A percentile compares a stretch with the other conserved stretches of the same genome.
Conservation (phyloP, 176 grass and related monocot species). For the Oryza glumipatula region DNA sequence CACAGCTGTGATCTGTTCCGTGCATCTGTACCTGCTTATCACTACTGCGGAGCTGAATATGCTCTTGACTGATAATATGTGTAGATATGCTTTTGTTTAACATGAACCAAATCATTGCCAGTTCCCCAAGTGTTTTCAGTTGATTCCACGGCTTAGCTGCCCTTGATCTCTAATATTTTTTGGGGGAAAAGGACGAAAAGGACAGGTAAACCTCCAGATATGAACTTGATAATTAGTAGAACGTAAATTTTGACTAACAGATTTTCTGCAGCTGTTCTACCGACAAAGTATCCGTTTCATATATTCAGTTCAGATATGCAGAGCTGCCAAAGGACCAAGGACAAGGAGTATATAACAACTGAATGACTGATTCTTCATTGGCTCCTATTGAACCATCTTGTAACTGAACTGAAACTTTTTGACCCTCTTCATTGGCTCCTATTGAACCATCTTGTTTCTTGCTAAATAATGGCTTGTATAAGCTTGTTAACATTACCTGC, state of each 20-base stretch:
- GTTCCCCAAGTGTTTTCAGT: background rate
- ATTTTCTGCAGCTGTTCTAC: background rate
- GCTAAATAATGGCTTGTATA: background rate
- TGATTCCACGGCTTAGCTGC: conserved; percentile 5
- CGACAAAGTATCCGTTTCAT: background rate
- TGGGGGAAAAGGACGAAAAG: background rate
- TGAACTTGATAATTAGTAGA: background rate
- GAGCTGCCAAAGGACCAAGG: background rate
- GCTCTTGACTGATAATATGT: background rate
- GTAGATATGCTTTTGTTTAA: conserved; percentile 3
- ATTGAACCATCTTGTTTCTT: background rate
- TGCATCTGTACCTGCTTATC: conserved; percentile 28
- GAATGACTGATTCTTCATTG: background rate
- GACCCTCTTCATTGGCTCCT: background rate
- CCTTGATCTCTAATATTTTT: background rate
- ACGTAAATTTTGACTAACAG: background rate
- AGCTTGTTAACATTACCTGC: background rate
- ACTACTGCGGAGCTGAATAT: background rate
- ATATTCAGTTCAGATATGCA: conserved; percentile 3
- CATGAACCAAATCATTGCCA: background rate
- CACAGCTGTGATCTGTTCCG: conserved; percentile 23
- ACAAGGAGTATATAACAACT: background rate
- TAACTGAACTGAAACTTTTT: background rate
- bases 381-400: background rate
- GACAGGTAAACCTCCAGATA: conserved; percentile 10